Evolutionary conservation across 2,329 filamentous ascomycete species (phyloP), one percentile per base, ranked within the genome.

Genomic region (Cladophialophora yegresii): DNA sequence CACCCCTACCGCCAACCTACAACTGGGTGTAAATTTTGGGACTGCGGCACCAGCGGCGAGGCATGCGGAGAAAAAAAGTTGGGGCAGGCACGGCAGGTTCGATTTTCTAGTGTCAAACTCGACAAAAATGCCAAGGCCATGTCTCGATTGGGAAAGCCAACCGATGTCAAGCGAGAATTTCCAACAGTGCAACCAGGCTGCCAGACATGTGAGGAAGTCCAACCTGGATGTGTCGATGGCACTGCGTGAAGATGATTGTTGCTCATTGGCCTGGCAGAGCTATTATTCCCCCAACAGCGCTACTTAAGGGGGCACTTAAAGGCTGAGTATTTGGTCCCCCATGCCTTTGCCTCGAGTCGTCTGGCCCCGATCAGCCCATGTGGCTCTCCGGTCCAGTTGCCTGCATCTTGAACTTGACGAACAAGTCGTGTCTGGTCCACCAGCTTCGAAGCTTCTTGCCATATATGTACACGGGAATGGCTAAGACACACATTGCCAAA

Each of bases 391-490:
- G 64, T 3, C 67, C 67, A 9, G 53, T 51, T 12, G 67, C 64
- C n/a, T 64, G 55, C 60, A 69, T 69, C 28, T 62, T 65, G 32
- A 69, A 58, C 3, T 28, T 59, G 50, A 65, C 58, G 45, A 69
- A 69, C 8, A 69, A 43, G 43, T 69, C 67, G 33, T 69, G 59
- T 32, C 67, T 62, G 5, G 64, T 55, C 67, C 67, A 69, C 64
- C 64, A 69, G 53, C 64, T 67, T 23, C 67, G 58, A 40, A 69
- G 32, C 9, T 62, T 65, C 63, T 72, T 72, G 26, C 71, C 71
- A 57, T 62, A 73, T 2, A 73, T 67, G 36, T 73, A 73, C 12
- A 72, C 66, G 10, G 70, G 71, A 12, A 73, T 62, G 13, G 70
- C 69, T 23, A 71, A 30, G 20, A 72, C 51, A 32, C 66, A 69